Evolutionary conservation across 768 basidiomycete species (phyloP).

Genomic region (Leccinum subgranulosum): DNA sequence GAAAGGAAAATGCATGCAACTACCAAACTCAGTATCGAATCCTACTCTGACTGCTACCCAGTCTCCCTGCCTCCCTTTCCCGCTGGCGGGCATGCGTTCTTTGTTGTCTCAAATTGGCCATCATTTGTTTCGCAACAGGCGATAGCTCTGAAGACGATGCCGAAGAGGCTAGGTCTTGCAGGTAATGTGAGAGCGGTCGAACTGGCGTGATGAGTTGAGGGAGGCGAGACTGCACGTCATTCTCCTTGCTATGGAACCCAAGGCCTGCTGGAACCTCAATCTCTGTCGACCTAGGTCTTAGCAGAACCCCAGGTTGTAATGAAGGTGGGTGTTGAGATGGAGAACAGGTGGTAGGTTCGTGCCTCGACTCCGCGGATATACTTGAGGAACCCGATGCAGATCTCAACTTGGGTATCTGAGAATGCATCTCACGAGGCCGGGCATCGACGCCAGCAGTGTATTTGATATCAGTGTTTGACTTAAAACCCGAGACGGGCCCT

Average conservation of each 20-base stretch:
- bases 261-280: background rate
- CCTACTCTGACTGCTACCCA: conserved; percentile 31
- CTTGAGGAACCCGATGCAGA: conserved; percentile 26
- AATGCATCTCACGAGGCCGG: conserved; percentile 14
- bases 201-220: conserved; percentile 42
- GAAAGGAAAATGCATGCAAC: background rate
- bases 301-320: conserved; percentile 4
- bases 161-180: conserved; percentile 48
- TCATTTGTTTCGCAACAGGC: conserved; percentile 62
- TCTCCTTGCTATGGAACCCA: conserved; percentile 20
- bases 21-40: conserved; percentile 23
- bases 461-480: conserved; percentile 13
- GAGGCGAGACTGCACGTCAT: conserved; percentile 24
- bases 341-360: conserved; percentile 1
- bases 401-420: conserved; percentile 31
- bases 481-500: conserved; percentile 11
- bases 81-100: conserved; percentile 32
- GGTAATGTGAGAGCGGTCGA: conserved; percentile 33
- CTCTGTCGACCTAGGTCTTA: background rate
- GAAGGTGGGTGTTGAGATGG: conserved; percentile 1
- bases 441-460: background rate
- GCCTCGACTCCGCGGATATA: conserved; percentile 17
- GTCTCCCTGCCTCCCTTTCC: conserved; percentile 29
- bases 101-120: conserved; percentile 57
- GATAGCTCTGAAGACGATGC: conserved; percentile 74